Evolutionary conservation across 805 yeast species (phyloP).

Genomic region (Metschnikowia shivogae): DNA sequence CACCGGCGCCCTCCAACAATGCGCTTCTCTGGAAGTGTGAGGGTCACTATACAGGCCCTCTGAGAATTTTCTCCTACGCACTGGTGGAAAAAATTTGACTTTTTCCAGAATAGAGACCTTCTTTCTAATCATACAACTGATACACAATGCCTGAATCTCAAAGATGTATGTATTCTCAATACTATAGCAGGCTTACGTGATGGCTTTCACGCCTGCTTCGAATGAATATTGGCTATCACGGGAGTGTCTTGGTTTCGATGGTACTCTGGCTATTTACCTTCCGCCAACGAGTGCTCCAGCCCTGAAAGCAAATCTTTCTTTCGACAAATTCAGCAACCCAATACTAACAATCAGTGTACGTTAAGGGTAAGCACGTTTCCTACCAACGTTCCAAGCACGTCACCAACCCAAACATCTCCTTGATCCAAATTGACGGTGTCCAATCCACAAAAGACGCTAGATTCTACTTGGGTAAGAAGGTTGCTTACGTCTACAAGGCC

Average conservation of each 20-base stretch:
- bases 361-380: slow-evolving; percentile 99
- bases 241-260: too few species aligned
- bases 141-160: slow-evolving; percentile 89
- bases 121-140: slow-evolving; percentile 16
- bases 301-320: neutral
- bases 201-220: too few species aligned
- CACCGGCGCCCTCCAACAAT: neutral
- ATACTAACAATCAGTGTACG: slow-evolving; percentile 76
- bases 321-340: neutral
- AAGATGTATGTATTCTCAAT: slow-evolving; percentile 81
- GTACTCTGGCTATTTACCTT: too few species aligned
- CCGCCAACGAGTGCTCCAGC: neutral
- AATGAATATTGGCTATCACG: too few species aligned
- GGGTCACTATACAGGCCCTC: slow-evolving; percentile 13
- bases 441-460: slow-evolving; percentile 87
- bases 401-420: slow-evolving; percentile 96
- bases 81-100: slow-evolving; percentile 15
- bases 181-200: slow-evolving; percentile 1
- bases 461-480: slow-evolving; percentile 99
- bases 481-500: slow-evolving; percentile 99
- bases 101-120: slow-evolving; percentile 8
- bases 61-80: slow-evolving; percentile 18
- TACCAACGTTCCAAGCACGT: slow-evolving; percentile 99
- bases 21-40: neutral
- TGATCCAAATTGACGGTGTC: slow-evolving; percentile 97